Percentiles rank a stretch among this genome's conserved stretches.
These are phyloP conservation scores for Cryptococcus sp. DNA, from an alignment of 1,284 basidiomycete species.

Conservation along the genomic window DNA sequence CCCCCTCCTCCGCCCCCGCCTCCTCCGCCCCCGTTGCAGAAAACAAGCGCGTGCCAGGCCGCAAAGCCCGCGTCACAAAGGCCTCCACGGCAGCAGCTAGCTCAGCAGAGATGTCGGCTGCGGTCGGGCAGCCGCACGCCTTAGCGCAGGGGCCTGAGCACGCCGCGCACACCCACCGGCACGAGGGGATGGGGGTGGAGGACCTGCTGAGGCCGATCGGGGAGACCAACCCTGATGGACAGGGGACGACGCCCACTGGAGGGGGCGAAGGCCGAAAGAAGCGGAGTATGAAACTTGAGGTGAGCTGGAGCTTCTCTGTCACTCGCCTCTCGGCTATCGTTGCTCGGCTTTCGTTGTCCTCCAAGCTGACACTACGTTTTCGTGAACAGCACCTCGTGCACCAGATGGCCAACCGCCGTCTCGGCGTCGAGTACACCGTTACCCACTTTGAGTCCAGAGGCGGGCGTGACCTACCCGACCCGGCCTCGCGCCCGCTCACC, in stretches of 20 bases:
- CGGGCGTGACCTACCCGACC: slow-evolving; percentile 35
- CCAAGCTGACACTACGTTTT: neutral
- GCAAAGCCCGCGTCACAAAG: neutral
- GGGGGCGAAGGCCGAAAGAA: slow-evolving; percentile 27
- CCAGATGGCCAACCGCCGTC: slow-evolving; percentile 44
- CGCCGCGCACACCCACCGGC: neutral
- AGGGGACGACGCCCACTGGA: neutral
- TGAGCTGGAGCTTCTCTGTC: slow-evolving; percentile 12
- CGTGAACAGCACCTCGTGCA: slow-evolving; percentile 41
- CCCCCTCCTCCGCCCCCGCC: neutral
- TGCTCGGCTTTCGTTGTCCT: neutral
- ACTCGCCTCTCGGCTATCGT: neutral
- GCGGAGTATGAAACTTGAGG: slow-evolving; percentile 44
- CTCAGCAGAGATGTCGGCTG: neutral
- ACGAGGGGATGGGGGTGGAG: neutral
- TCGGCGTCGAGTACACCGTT: slow-evolving; percentile 44
- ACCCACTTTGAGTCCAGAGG: slow-evolving; percentile 35
- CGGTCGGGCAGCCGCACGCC: neutral
- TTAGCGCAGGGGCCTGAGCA: neutral
- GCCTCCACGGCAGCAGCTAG: neutral
- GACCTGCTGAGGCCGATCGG: neutral
- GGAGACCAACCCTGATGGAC: neutral
- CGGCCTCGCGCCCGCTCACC: slow-evolving; percentile 21
- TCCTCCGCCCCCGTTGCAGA: neutral
- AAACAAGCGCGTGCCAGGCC: neutral